phyloP scores from a whole-genome alignment of 2,329 filamentous ascomycete genomes.

The Elsinoe arachidis region DNA sequence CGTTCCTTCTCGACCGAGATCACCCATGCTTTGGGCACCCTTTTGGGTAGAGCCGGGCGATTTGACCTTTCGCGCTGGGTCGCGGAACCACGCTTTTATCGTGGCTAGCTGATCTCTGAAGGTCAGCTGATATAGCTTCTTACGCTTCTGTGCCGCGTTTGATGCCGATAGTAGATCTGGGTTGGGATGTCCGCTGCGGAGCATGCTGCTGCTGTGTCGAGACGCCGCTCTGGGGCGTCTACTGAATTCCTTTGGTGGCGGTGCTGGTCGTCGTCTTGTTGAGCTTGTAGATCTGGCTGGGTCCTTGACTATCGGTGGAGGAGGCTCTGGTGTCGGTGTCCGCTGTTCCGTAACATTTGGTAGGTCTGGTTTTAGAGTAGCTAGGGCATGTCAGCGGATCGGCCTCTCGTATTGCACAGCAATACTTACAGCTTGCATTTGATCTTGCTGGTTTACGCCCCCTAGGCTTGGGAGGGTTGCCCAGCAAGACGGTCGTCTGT shows the following conservation, averaged over 20 bases:
- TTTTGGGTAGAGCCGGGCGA: constrained; percentile 37
- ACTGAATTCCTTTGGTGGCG: constrained; percentile 79
- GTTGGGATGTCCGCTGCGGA: constrained; percentile 71
- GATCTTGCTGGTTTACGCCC: constrained; percentile 66
- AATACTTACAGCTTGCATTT: constrained; percentile 19
- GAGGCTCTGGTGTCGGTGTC: constrained; percentile 40
- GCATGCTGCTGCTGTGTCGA: constrained; percentile 60
- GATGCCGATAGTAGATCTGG: constrained; percentile 48
- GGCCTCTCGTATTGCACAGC: too few relatives aligned
- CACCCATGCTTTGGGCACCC: constrained; percentile 14
- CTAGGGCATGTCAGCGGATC: constrained; percentile 16
- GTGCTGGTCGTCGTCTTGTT: constrained; percentile 66
- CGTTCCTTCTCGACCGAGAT: constrained; percentile 11
- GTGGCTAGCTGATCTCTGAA: constrained; percentile 59
- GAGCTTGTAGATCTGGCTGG: constrained; percentile 67
- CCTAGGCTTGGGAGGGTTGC: constrained; percentile 56
- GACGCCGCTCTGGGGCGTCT: constrained; percentile 44
- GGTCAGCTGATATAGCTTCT: constrained; percentile 51
- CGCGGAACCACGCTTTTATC: constrained; percentile 65
- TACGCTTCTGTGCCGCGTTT: constrained; percentile 45
- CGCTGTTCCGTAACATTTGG: constrained; percentile 65
- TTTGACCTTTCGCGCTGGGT: constrained; percentile 54
- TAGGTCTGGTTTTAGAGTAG: constrained; percentile 60
- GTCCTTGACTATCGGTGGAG: constrained; percentile 70
- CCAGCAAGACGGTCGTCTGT: constrained; percentile 36